Evolutionary conservation across 805 yeast species (phyloP).

Genomic region (Yamadazyma sp.): DNA sequence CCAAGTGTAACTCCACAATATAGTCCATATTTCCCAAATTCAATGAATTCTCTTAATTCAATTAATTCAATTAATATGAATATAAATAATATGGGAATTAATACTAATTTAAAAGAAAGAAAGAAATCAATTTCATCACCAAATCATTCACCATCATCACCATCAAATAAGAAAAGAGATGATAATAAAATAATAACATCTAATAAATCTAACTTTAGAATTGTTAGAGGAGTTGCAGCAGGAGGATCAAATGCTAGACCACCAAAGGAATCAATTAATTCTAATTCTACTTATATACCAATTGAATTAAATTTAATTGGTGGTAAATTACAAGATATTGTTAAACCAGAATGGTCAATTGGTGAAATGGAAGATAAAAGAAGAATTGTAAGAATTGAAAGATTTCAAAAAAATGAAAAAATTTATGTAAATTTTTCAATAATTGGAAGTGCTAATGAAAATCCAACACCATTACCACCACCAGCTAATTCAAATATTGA

Average conservation of each 20-base stretch:
- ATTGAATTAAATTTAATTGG: slow-evolving; percentile 45
- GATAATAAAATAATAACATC: slow-evolving; percentile 15
- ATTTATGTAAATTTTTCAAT: slow-evolving; percentile 49
- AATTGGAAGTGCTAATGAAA: slow-evolving; percentile 48
- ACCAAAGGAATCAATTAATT: slow-evolving; percentile 38
- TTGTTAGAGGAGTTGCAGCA: slow-evolving; percentile 55
- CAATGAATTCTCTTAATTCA: neutral
- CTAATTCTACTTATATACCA: slow-evolving; percentile 36
- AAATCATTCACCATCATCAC: slow-evolving; percentile 3
- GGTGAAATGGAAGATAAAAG: slow-evolving; percentile 49
- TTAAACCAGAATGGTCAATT: slow-evolving; percentile 49
- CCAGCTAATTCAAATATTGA: slow-evolving; percentile 45
- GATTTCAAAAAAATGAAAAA: slow-evolving; percentile 47
- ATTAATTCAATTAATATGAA: no score
- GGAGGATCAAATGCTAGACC: slow-evolving; percentile 59
- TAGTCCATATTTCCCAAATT: slow-evolving; percentile 7
- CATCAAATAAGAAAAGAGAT: slow-evolving; percentile 4
- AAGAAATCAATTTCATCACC: neutral
- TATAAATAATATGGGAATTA: no score
- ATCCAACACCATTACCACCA: slow-evolving; percentile 38
- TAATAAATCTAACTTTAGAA: slow-evolving; percentile 27
- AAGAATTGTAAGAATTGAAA: slow-evolving; percentile 56
- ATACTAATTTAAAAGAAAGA: no score
- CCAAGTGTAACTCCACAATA: slow-evolving; percentile 13
- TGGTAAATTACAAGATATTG: slow-evolving; percentile 46